These are phyloP conservation scores for Dothidotthia symphoricarpi DNA, from an alignment of 2,329 filamentous ascomycete genomes.

Conservation along the genomic window DNA sequence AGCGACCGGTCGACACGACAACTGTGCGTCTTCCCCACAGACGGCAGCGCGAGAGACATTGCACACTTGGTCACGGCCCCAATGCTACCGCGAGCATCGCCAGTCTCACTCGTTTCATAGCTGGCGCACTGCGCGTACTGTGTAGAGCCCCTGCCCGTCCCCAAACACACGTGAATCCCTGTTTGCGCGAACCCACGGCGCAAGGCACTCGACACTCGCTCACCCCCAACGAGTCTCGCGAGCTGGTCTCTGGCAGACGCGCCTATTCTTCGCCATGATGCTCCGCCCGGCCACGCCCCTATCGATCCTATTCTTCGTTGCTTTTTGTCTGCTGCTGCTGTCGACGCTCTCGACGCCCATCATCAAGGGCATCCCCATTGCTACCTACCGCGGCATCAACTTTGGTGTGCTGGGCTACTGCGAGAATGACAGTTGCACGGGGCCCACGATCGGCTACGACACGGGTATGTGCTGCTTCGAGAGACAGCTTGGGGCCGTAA, in stretches of 20 bases:
- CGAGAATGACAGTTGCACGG: slow-evolving; percentile 62
- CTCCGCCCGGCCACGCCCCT: slow-evolving; percentile 90
- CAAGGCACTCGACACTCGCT: slow-evolving; percentile 10
- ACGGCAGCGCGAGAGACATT: not conserved
- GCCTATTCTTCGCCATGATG: slow-evolving; percentile 56
- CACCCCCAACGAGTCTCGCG: slow-evolving; percentile 24
- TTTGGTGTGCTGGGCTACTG: slow-evolving; percentile 96
- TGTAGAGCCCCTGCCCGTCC: slow-evolving; percentile 22
- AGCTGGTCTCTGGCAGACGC: slow-evolving; percentile 34
- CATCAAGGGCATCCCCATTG: slow-evolving; percentile 79
- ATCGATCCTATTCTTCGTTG: slow-evolving; percentile 77
- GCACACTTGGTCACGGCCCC: slow-evolving; percentile 15
- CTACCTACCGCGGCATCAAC: slow-evolving; percentile 69
- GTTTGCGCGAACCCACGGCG: slow-evolving; percentile 5
- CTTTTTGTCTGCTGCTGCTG: slow-evolving; percentile 81
- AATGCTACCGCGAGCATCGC: slow-evolving; percentile 32
- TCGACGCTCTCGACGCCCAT: slow-evolving; percentile 90
- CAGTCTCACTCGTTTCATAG: slow-evolving; percentile 32
- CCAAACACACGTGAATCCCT: slow-evolving; percentile 12
- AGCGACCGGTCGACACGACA: not conserved
- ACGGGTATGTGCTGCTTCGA: slow-evolving; percentile 59
- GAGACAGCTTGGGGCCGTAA: slow-evolving; percentile 2
- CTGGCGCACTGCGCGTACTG: slow-evolving; percentile 25
- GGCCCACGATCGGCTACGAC: slow-evolving; percentile 80
- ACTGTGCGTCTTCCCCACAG: slow-evolving; percentile 11